Evolutionary conservation across 192 early-diverging fungal genomes (phyloP), one percentile per base, ranked within the genome.

Genomic region (Coemansia reversa): DNA sequence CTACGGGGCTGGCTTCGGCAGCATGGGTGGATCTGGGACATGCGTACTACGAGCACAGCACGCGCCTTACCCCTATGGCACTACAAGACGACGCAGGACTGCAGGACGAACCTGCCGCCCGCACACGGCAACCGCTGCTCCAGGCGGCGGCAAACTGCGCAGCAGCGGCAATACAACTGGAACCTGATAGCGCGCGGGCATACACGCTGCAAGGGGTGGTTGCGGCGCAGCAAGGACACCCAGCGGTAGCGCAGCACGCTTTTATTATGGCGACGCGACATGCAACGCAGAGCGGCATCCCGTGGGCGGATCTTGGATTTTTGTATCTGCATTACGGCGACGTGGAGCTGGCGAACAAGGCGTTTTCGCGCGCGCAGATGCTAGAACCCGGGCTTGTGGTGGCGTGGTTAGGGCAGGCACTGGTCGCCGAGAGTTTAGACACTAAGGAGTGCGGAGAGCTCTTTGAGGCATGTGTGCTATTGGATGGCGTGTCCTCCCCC

Each of bases 241-340:
- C 83, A 7, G 83, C 82, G 58, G 69, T 94, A 33, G 86, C 88
- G 52, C 95, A 98, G 72, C 90, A 95, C 68, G 86, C 92, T 2
- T 87, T 96, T 60, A 90, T 96, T 65, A 84, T 86, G 67, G 84
- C 95, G 14, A 84, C 89, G 45, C 88, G 91, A 55, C 81, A 75
- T 51, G 86, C 90, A 52, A 66, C 87, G 8, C 78, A 83, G 51
- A 89, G 87, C 66, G 77, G 86, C 4, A 65, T 82, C 12, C 75
- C 89, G 7, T 97, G 93, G 94, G 84, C 86, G 2, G 94, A 94
- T 66, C 80, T 93, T 27, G 95, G 93, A 6, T 89, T 86, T 65
- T 76, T 95, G 19, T 94, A 88, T 69, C 63, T 93, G 50, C 71
- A 87, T 5, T 72, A 20, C 51, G 67, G 64, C 58, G 93, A 98